Percentiles rank a stretch among this genome's conserved stretches.
Evolutionary conservation across 1,284 basidiomycete genomes (phyloP).

Genomic region (Fomitopsis pinicola): DNA sequence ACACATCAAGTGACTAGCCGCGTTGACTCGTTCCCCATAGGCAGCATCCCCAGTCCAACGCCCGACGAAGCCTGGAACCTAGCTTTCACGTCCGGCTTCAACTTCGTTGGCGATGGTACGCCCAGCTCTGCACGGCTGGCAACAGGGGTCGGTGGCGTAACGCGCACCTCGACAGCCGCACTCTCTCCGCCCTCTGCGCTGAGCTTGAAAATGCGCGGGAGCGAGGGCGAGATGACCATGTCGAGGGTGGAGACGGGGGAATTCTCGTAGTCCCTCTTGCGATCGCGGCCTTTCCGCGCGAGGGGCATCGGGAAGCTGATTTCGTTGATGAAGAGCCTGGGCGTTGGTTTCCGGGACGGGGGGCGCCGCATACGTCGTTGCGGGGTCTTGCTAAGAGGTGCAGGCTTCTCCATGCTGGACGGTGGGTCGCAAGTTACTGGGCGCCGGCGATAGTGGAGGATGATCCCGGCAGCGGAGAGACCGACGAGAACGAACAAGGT

Average conservation of each 20-base stretch:
- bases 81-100: background rate
- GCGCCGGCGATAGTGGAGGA: constrained; percentile 16
- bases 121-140: background rate
- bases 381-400: background rate
- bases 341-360: background rate
- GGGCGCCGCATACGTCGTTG: background rate
- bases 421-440: background rate
- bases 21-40: background rate
- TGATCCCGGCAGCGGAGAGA: constrained; percentile 14
- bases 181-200: constrained; percentile 14
- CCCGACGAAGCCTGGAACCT: background rate
- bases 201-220: constrained; percentile 13
- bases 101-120: background rate
- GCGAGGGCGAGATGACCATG: constrained; percentile 15
- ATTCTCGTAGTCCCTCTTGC: background rate
- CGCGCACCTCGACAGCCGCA: constrained; percentile 15
- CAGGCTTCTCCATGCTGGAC: background rate
- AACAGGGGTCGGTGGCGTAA: constrained; percentile 21
- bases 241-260: constrained; percentile 11
- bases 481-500: constrained; percentile 18
- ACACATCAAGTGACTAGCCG: background rate
- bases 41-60: background rate
- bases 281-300: background rate
- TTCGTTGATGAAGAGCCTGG: background rate
- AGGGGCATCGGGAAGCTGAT: background rate